phyloP scores from a whole-genome alignment of 257 asterid genomes.

The Fraxinus quadrangulata region DNA sequence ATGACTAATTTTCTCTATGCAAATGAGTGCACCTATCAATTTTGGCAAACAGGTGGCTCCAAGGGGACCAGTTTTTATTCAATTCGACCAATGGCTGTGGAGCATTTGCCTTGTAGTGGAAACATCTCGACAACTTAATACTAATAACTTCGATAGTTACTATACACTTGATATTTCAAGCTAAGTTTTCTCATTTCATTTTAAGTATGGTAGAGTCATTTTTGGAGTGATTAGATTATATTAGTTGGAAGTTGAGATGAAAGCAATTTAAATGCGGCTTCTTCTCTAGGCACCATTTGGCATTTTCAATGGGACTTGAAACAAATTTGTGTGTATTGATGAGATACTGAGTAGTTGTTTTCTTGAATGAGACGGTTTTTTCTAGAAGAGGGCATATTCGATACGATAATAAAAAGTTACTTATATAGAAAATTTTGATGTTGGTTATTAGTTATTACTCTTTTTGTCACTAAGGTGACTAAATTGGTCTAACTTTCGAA shows the following conservation, averaged over 20 bases:
- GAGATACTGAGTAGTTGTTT: neutral
- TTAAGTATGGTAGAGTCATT: neutral
- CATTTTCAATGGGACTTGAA: neutral
- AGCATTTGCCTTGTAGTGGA: neutral
- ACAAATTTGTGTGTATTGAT: neutral
- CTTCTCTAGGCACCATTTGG: neutral
- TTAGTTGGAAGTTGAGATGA: neutral
- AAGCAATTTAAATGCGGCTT: neutral
- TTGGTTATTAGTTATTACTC: neutral
- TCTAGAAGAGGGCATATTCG: neutral
- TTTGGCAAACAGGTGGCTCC: slow-evolving; percentile 8
- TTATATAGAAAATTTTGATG: neutral
- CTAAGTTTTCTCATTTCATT: neutral
- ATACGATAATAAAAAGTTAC: neutral
- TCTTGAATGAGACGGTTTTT: neutral
- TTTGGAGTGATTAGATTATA: neutral
- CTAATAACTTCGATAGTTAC: neutral
- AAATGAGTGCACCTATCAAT: neutral
- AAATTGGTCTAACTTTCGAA: too few species aligned
- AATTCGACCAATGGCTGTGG: neutral
- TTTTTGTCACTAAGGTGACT: neutral
- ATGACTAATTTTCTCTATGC: neutral
- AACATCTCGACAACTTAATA: neutral
- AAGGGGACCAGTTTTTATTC: neutral
- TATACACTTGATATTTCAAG: neutral